phyloP scores from a whole-genome alignment of 1,139 yeast species.

The Candida sp. region DNA sequence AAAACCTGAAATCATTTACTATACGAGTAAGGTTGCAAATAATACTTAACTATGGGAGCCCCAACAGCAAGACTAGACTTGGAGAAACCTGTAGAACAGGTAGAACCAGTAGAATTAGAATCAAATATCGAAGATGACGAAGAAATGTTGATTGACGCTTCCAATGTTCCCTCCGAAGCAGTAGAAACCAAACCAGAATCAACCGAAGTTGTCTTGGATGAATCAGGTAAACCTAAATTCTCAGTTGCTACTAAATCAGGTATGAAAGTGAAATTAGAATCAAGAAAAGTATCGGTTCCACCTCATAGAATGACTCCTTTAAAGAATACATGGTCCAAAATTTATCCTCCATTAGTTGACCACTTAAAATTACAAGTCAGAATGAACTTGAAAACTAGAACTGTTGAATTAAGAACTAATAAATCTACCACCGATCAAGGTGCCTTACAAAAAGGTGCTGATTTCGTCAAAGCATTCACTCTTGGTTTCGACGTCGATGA shows the following conservation, averaged over 20 bases:
- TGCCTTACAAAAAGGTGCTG: conserved; percentile 97
- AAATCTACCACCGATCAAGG: conserved; percentile 85
- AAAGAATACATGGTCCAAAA: conserved; percentile 85
- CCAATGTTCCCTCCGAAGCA: conserved; percentile 27
- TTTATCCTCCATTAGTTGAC: conserved; percentile 94
- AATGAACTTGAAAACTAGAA: conserved; percentile 83
- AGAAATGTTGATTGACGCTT: conserved; percentile 70
- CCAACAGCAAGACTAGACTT: conserved; percentile 57
- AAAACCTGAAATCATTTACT: conserved; percentile 27
- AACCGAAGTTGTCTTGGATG: conserved; percentile 70
- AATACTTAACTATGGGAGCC: conserved; percentile 59
- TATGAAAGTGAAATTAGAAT: conserved; percentile 75
- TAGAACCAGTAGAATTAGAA: conserved; percentile 7
- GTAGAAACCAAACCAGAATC: conserved; percentile 21
- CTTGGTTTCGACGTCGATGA: conserved; percentile 97
- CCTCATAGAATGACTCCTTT: conserved; percentile 97
- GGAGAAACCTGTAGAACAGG: not conserved
- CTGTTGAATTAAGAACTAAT: conserved; percentile 83
- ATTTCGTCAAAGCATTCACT: conserved; percentile 90
- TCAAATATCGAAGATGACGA: conserved; percentile 37
- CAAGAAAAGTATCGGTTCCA: conserved; percentile 89
- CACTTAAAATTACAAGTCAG: conserved; percentile 92
- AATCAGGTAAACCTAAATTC: conserved; percentile 87
- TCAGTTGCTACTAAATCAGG: conserved; percentile 66
- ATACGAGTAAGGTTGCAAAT: too few relatives aligned